Conservation (phyloP, 2,329 filamentous ascomycete genomes). For the Colletotrichum sp. region DNA sequence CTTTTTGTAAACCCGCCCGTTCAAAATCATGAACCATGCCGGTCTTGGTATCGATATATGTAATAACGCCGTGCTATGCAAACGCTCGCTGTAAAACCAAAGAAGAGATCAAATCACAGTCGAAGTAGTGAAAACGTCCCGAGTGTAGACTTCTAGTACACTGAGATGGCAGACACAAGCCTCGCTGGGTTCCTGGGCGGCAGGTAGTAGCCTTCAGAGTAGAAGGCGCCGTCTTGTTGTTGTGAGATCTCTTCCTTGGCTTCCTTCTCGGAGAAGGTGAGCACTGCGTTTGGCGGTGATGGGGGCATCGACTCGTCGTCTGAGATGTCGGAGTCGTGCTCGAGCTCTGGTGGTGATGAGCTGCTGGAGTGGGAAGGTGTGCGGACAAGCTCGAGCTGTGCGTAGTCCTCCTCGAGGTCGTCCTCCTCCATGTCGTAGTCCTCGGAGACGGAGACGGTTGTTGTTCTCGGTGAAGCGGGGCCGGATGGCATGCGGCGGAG, state of each 20-base stretch:
- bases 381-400: conserved; percentile 70
- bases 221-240: conserved; percentile 46
- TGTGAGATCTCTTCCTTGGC: conserved; percentile 40
- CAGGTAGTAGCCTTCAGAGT: conserved; percentile 59
- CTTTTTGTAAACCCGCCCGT: conserved; percentile 5
- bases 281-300: conserved; percentile 63
- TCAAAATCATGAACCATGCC: conserved; percentile 15
- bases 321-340: conserved; percentile 70
- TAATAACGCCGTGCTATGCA: conserved; percentile 32
- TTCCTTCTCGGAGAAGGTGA: conserved; percentile 67
- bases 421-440: conserved; percentile 53
- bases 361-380: conserved; percentile 66
- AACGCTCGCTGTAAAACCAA: conserved; percentile 20
- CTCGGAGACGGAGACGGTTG: conserved; percentile 39
- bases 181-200: conserved; percentile 55
- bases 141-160: conserved; percentile 47
- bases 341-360: conserved; percentile 69
- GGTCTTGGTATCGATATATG: conserved; percentile 27
- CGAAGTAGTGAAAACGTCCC: conserved; percentile 9
- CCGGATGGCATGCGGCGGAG: conserved; percentile 51
- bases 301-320: conserved; percentile 79
- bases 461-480: conserved; percentile 24
- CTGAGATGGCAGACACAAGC: conserved; percentile 60
- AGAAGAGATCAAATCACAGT: conserved; percentile 21
- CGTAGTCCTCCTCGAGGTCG: conserved; percentile 68